phyloP scores from a whole-genome alignment of 768 basidiomycete species.

The Leccinum fibrillosum region DNA sequence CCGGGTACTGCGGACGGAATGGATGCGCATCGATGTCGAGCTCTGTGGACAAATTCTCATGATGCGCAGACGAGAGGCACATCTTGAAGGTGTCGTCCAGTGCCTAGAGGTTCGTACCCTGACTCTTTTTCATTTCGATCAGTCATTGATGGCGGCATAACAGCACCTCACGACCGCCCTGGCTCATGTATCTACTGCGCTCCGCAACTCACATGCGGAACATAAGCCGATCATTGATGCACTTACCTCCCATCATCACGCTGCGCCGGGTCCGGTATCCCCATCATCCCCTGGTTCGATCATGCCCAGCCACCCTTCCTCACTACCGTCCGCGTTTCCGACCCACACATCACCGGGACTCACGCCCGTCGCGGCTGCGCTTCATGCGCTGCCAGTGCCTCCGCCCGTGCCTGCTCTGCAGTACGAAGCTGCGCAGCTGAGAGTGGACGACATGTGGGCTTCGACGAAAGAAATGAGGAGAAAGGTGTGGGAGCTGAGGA shows the following conservation, averaged over 20 bases:
- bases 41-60: slow-evolving; percentile 71
- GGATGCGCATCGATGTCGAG: slow-evolving; percentile 78
- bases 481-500: slow-evolving; percentile 62
- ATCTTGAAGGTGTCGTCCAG: slow-evolving; percentile 60
- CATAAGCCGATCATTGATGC: slow-evolving; percentile 47
- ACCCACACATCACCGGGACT: slow-evolving; percentile 2
- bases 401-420: slow-evolving; percentile 43
- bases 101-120: slow-evolving; percentile 48
- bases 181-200: slow-evolving; percentile 48
- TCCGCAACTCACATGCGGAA: slow-evolving; percentile 57
- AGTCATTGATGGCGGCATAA: slow-evolving; percentile 2
- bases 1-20: slow-evolving; percentile 51
- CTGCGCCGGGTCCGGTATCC: neutral
- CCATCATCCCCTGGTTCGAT: neutral
- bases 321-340: slow-evolving; percentile 3
- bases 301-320: neutral
- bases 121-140: slow-evolving; percentile 9
- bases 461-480: slow-evolving; percentile 56
- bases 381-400: slow-evolving; percentile 33
- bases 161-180: slow-evolving; percentile 54
- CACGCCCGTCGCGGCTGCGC: slow-evolving; percentile 27
- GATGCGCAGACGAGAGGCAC: slow-evolving; percentile 63
- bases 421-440: slow-evolving; percentile 72
- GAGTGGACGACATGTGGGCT: slow-evolving; percentile 63
- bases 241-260: slow-evolving; percentile 33